Evolutionary conservation across 2,329 filamentous ascomycete genomes (phyloP).

Genomic region (Daldinia sp.): DNA sequence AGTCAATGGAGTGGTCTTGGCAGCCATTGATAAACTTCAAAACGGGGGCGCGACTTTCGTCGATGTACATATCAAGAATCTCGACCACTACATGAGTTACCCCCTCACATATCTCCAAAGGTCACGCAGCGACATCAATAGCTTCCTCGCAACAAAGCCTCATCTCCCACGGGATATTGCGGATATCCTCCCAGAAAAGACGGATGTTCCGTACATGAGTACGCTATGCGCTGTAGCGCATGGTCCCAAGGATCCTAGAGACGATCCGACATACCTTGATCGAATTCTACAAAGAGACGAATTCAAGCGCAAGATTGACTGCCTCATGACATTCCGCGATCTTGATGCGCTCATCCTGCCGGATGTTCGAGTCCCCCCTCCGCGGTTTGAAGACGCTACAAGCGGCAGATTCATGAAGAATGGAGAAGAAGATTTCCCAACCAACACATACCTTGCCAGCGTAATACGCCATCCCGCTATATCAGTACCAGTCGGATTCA

Average conservation of each 20-base stretch:
- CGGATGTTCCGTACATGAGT: slow-evolving; percentile 40
- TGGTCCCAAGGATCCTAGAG: slow-evolving; percentile 40
- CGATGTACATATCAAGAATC: slow-evolving; percentile 47
- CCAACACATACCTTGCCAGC: slow-evolving; percentile 53
- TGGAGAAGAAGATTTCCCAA: slow-evolving; percentile 48
- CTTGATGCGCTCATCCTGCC: slow-evolving; percentile 53
- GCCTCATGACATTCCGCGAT: slow-evolving; percentile 48
- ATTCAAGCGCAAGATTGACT: slow-evolving; percentile 50
- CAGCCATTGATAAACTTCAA: slow-evolving; percentile 40
- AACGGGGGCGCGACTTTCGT: slow-evolving; percentile 43
- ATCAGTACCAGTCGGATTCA: slow-evolving; percentile 52
- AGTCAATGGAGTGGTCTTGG: slow-evolving; percentile 45
- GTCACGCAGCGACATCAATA: slow-evolving; percentile 50
- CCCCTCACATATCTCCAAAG: slow-evolving; percentile 46
- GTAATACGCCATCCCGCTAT: slow-evolving; percentile 52
- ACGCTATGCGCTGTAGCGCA: slow-evolving; percentile 45
- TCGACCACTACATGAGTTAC: slow-evolving; percentile 45
- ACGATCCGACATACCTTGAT: slow-evolving; percentile 48
- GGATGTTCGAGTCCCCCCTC: slow-evolving; percentile 52
- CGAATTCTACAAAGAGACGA: slow-evolving; percentile 44
- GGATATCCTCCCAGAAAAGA: slow-evolving; percentile 35
- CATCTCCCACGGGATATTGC: slow-evolving; percentile 45
- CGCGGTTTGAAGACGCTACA: slow-evolving; percentile 50
- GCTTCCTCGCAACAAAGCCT: slow-evolving; percentile 55
- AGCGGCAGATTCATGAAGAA: slow-evolving; percentile 46